Base-by-base conservation (phyloP, 2,329 filamentous ascomycete genomes). In the Talaromyces sp. region DNA sequence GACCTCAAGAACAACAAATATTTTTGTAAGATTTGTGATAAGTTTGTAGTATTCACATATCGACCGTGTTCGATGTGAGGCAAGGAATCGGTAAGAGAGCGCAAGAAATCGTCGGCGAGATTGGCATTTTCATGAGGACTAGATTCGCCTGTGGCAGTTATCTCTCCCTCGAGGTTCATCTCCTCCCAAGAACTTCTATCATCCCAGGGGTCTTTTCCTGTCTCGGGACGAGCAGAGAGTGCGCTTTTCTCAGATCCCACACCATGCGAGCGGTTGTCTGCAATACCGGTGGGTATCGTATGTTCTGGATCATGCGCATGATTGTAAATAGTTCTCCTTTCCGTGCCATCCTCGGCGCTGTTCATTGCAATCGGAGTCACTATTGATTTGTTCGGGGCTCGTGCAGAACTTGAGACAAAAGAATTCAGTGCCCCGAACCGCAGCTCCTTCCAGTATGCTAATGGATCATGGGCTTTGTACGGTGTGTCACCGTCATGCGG, bases 1-100 rank as follows among this genome's bases (percentile, higher is more conserved):
- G 18, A 46, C 2, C 9, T 46, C 21, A 57, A 33, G 3, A 42
- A 39, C 70, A 54, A 77, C 71, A 58, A 77, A 68, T 58, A 70
- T 58, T 58, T 69, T 65, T 57, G 79, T 58, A 78, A 67, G 56
- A 77, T 76, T 7, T 68, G 72, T 58, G 75, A 74, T 2, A 78
- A 67, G 2, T 69, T 3, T 28, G 28, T 57, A 23, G 23, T 42
- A 57, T 57, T 57, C 35, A 57, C 37, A 23, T 57, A 57, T 16
- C 57, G 40, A 5, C 44, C 57, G 21, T 63, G 44, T 14, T 50
- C 56, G 18, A 63, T 18, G 39, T 63, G 31, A 57, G 57, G 48
- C 21, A 46, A 57, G 25, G 50, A 63, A 40, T 48, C 31, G 18
- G 35, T 57, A 28, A 42, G n/a, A 40, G 54, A 18, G 33, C 35